Base-by-base conservation (phyloP, 441 rosid genomes). In the Viola pubescens region DNA sequence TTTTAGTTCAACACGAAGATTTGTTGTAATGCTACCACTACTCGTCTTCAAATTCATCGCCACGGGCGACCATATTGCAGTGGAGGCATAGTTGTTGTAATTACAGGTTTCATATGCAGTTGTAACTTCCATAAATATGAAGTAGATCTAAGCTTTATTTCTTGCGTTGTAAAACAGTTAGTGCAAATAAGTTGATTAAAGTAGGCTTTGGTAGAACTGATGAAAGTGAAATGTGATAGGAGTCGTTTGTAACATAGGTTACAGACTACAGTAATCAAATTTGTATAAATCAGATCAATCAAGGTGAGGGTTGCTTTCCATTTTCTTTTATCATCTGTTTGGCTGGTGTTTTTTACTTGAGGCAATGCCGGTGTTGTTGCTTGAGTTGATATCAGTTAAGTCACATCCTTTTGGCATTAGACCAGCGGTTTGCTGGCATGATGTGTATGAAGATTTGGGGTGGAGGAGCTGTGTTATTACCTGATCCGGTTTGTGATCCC, bases 211-310 rank as follows among this genome's bases (percentile, higher is more conserved):
- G 56, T 62, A 65, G 71, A 62, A 59, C 38, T 39, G 56, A 56
- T 45, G 40, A 52, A 62, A 14, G 63, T 52, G 58, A 66, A 37
- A 57, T 58, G 40, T 54, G 42, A 54, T 65, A n/a, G 58, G 54
- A 61, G 46, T n/a, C 5, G 62, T 48, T 13, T 71, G 68, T 68
- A 67, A 64, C 68, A 67, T 62, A 75, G 73, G 56, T 50, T 48
- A 52, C 26, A 19, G 26, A 19, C 26, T 19, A 19, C 26, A 19
- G 26, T 19, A 19, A 19, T 19, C 26, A 19, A 19, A 19, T 19
- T 1, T 19, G 1, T 19, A 19, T 19, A 19, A 19, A 19, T 19
- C 26, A 19, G 26, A 19, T 19, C 26, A 19, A 19, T 19, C 26
- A 19, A 19, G 26, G 26, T 19, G 26, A 19, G 26, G 26, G 26